Percentiles rank a stretch among this genome's conserved stretches.
These are phyloP conservation scores for Endocalyx cinctus DNA, from an alignment of 2,329 filamentous ascomycete species.

Conservation along the genomic window DNA sequence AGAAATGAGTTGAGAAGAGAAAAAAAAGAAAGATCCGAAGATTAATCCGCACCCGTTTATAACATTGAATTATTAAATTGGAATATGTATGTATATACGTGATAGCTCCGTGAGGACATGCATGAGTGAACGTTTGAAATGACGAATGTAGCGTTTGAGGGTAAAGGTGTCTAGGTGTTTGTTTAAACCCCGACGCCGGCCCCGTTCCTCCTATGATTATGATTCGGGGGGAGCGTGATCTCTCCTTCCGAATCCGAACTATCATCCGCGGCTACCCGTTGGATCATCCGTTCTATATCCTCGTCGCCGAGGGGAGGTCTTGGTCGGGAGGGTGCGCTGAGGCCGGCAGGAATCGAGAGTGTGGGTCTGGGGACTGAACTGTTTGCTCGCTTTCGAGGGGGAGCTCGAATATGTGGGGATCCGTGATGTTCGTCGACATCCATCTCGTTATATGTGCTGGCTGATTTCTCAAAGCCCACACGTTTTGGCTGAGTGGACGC, in stretches of 20 bases:
- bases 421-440: slow-evolving; percentile 37
- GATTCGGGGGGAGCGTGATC: slow-evolving; percentile 48
- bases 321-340: slow-evolving; percentile 36
- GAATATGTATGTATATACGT: slow-evolving; percentile 8
- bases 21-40: too few species aligned
- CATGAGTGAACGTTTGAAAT: too few species aligned
- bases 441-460: slow-evolving; percentile 40
- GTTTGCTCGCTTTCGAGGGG: slow-evolving; percentile 37
- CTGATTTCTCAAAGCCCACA: slow-evolving; percentile 44
- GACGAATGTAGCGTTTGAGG: too few species aligned
- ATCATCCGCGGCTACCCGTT: slow-evolving; percentile 45
- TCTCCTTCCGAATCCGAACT: slow-evolving; percentile 56
- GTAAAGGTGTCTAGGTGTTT: too few species aligned
- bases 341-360: slow-evolving; percentile 46
- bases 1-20: too few species aligned
- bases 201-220: slow-evolving; percentile 19
- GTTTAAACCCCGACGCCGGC: slow-evolving; percentile 20
- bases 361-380: slow-evolving; percentile 27
- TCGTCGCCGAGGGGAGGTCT: slow-evolving; percentile 45
- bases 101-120: slow-evolving; percentile 2
- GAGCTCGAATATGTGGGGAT: slow-evolving; percentile 33
- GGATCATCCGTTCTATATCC: slow-evolving; percentile 56
- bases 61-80: too few species aligned
- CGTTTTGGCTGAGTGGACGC: slow-evolving; percentile 34
- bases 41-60: too few species aligned